Evolutionary conservation across 345 rosid genomes (phyloP).

Genomic region (Rhodomyrtus tomentosa): DNA sequence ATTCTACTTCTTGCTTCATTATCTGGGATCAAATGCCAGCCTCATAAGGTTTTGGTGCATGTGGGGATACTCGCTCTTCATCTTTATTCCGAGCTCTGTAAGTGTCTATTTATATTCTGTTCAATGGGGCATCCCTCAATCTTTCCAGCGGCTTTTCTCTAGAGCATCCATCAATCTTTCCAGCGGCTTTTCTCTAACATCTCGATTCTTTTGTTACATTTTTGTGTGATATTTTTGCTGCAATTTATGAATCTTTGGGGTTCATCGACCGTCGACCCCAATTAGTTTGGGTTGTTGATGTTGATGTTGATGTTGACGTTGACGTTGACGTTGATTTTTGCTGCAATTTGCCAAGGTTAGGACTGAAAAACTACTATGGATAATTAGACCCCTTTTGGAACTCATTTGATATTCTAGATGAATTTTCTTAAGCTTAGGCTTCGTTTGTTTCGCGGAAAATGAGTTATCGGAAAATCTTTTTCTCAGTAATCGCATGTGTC

Average conservation of each 20-base stretch:
- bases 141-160: not conserved
- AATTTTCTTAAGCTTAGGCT: not conserved
- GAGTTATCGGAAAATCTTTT: too few species aligned
- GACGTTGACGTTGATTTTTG: too few species aligned
- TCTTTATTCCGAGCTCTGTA: conserved; percentile 64
- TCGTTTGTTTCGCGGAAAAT: too few species aligned
- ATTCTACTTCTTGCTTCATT: conserved; percentile 70
- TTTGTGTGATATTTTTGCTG: not conserved
- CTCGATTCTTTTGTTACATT: not conserved
- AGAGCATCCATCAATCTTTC: not conserved
- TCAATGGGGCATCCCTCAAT: not conserved
- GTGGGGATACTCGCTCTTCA: conserved; percentile 94
- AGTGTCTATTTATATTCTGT: conserved; percentile 13
- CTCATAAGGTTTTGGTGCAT: conserved; percentile 84
- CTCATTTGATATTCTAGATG: not conserved
- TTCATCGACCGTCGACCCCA: too few species aligned
- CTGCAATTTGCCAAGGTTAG: not conserved
- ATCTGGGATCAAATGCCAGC: conserved; percentile 75
- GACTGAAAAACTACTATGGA: not conserved
- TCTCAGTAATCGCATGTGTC: too few species aligned
- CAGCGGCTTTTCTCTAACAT: not conserved
- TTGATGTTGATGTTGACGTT: too few species aligned
- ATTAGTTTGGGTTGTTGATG: too few species aligned
- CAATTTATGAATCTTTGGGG: too few species aligned
- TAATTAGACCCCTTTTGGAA: not conserved